Conservation (phyloP, 2,329 filamentous ascomycete genomes). For the Lecanoromycetidae sp. region DNA sequence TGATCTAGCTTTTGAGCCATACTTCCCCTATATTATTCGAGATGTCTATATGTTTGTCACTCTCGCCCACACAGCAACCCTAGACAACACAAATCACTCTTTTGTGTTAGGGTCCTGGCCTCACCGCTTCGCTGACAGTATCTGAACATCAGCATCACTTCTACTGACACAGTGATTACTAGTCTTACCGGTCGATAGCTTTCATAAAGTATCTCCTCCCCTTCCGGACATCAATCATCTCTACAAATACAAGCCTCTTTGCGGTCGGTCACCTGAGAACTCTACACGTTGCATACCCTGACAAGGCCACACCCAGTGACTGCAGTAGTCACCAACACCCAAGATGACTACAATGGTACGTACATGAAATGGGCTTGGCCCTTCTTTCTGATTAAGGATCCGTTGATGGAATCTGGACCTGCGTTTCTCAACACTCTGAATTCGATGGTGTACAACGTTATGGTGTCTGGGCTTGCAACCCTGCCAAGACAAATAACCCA, state of each 20-base stretch:
- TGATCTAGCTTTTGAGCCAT: background rate
- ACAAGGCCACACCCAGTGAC: slow-evolving; percentile 8
- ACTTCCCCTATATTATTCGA: background rate
- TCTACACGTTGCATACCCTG: background rate
- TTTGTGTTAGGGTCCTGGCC: background rate
- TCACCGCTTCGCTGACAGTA: slow-evolving; percentile 10
- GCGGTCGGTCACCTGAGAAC: slow-evolving; percentile 3
- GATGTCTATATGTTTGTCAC: background rate
- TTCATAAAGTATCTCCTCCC: background rate
- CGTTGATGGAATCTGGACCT: too few relatives aligned
- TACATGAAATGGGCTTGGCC: too few relatives aligned
- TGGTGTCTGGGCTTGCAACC: slow-evolving; percentile 3
- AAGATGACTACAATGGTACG: slow-evolving; percentile 19
- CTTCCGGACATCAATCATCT: background rate
- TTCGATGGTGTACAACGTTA: slow-evolving; percentile 4
- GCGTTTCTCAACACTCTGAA: too few relatives aligned
- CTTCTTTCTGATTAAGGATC: too few relatives aligned
- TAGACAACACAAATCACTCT: background rate
- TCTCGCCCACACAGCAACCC: background rate
- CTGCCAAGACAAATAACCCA: slow-evolving; percentile 1
- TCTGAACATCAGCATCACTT: background rate
- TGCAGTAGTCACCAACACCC: background rate
- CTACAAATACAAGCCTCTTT: background rate
- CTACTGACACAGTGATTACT: too few relatives aligned
- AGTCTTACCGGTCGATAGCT: background rate